phyloP scores from a whole-genome alignment of 768 basidiomycete species.

The Podaxis sp. region DNA sequence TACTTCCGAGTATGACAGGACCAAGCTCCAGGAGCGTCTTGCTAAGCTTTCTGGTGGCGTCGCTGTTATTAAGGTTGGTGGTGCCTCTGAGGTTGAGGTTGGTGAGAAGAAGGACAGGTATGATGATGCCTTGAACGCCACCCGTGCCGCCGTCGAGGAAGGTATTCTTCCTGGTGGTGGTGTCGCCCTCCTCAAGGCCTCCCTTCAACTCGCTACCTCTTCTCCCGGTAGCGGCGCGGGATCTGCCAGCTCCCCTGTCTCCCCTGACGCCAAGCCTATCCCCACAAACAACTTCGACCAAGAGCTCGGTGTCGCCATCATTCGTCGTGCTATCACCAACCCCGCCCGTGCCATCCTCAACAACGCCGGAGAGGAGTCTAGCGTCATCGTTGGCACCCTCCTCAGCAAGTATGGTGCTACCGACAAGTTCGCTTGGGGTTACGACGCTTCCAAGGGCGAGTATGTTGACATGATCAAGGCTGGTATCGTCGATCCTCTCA shows the following conservation, averaged over 20 bases:
- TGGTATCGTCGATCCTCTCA: slow-evolving; percentile 94
- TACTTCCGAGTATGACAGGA: slow-evolving; percentile 91
- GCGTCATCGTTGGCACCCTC: slow-evolving; percentile 89
- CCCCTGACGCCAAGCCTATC: slow-evolving; percentile 64
- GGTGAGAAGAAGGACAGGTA: slow-evolving; percentile 99
- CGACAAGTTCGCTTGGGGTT: slow-evolving; percentile 85
- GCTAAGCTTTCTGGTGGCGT: slow-evolving; percentile 97
- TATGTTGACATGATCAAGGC: slow-evolving; percentile 93
- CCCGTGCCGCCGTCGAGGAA: slow-evolving; percentile 96
- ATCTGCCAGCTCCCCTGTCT: slow-evolving; percentile 47
- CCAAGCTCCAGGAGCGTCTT: slow-evolving; percentile 94
- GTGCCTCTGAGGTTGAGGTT: slow-evolving; percentile 91
- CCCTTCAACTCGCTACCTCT: slow-evolving; percentile 61
- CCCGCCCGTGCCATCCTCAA: slow-evolving; percentile 87
- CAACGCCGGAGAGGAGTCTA: slow-evolving; percentile 94
- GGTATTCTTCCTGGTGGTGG: slow-evolving; percentile 98
- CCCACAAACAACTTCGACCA: slow-evolving; percentile 93
- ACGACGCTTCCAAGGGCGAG: slow-evolving; percentile 89
- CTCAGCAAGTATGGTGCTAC: slow-evolving; percentile 61
- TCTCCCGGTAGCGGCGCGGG: slow-evolving; percentile 44
- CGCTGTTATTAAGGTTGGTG: slow-evolving; percentile 98
- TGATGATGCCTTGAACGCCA: slow-evolving; percentile 97
- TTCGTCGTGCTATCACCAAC: slow-evolving; percentile 78
- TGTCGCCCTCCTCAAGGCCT: slow-evolving; percentile 87
- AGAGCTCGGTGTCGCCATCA: slow-evolving; percentile 91